phyloP scores from a whole-genome alignment of 2,329 filamentous ascomycete species.

The Fusarium sp. region DNA sequence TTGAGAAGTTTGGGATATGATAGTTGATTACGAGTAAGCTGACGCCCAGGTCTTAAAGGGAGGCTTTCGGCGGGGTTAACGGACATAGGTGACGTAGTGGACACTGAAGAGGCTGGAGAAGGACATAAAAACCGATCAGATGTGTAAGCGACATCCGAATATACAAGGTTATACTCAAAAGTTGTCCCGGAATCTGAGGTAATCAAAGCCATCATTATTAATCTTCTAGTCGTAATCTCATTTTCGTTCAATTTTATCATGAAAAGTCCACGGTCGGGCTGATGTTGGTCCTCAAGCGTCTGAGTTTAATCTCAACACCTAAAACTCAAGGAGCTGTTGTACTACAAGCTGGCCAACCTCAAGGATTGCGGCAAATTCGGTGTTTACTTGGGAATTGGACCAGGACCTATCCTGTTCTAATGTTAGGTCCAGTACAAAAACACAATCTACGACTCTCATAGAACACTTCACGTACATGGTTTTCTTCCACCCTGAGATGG shows the following conservation, averaged over 20 bases:
- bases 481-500: conserved; percentile 28
- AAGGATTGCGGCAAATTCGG: neutral
- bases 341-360: neutral
- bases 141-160: conserved; percentile 21
- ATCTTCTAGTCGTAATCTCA: neutral
- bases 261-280: neutral
- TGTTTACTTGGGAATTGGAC: conserved; percentile 19
- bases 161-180: neutral
- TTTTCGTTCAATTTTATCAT: neutral
- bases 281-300: neutral
- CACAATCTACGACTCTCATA: neutral
- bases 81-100: conserved; percentile 41
- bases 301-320: neutral
- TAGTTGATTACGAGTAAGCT: neutral
- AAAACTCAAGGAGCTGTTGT: neutral
- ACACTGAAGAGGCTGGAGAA: neutral
- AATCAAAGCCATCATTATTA: conserved; percentile 21
- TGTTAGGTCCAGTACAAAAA: neutral
- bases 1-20: neutral
- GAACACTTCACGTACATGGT: neutral
- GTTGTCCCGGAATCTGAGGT: neutral
- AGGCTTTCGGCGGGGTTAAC: conserved; percentile 40
- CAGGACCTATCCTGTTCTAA: conserved; percentile 2
- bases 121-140: neutral
- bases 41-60: conserved; percentile 2